These are phyloP conservation scores for Trichoderma sp. DNA, from an alignment of 2,329 filamentous ascomycete species.

Conservation along the genomic window DNA sequence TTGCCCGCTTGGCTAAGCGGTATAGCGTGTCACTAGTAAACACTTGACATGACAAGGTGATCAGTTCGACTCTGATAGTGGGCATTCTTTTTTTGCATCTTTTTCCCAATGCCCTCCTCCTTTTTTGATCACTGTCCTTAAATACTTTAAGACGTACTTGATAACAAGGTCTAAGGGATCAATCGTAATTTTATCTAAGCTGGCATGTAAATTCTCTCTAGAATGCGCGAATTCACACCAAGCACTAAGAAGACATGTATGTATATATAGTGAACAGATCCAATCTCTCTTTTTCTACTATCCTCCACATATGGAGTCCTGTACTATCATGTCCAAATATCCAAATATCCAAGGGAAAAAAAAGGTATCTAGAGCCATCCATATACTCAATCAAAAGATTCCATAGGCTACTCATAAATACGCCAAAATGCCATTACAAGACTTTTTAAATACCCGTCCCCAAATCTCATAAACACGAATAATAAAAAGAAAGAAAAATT, in stretches of 20 bases:
- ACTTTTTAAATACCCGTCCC: background rate
- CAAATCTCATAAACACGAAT: background rate
- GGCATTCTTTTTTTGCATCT: conserved; percentile 7
- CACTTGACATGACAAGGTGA: conserved; percentile 22
- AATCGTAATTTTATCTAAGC: background rate
- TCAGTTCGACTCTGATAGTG: conserved; percentile 22
- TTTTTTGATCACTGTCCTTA: background rate
- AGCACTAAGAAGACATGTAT: background rate
- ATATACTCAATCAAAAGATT: background rate
- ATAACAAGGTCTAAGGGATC: background rate
- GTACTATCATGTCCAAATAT: background rate
- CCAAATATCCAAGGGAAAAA: background rate
- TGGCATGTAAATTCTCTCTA: background rate
- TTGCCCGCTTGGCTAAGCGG: conserved; percentile 21
- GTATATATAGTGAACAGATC: background rate
- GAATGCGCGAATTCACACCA: background rate
- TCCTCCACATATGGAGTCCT: background rate
- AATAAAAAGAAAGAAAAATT: too few species aligned
- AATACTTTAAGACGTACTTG: background rate
- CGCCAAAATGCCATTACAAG: background rate
- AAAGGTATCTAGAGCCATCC: background rate
- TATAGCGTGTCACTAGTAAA: conserved; percentile 22
- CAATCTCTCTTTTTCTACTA: background rate
- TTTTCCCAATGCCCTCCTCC: background rate
- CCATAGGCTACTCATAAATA: background rate